Evolutionary conservation across 2,329 filamentous ascomycete species (phyloP).

Genomic region (Neocatenulostroma microsporum): DNA sequence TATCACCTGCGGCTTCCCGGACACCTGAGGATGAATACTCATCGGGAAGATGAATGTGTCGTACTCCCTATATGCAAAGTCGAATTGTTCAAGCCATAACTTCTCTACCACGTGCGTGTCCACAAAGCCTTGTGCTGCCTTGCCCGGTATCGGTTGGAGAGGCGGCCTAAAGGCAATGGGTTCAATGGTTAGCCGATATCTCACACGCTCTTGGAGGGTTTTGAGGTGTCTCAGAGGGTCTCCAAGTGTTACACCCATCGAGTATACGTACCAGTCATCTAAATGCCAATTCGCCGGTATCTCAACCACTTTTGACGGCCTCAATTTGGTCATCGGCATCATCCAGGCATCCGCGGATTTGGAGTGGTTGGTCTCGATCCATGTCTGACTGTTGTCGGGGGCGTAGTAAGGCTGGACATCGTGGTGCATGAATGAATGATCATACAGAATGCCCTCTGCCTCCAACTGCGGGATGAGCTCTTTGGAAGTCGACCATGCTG

Average conservation of each 20-base stretch:
- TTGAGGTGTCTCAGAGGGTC: no score
- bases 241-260: no score
- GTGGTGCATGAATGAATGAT: constrained; percentile 45
- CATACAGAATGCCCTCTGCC: constrained; percentile 38
- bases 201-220: no score
- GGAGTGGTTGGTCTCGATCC: constrained; percentile 26
- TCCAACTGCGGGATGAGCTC: constrained; percentile 35
- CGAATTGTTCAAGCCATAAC: constrained; percentile 42
- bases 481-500: constrained; percentile 35
- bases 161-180: no score
- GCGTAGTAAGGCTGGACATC: constrained; percentile 35
- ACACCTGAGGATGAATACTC: constrained; percentile 43
- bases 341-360: constrained; percentile 33
- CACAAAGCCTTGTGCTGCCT: constrained; percentile 36
- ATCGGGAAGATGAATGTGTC: constrained; percentile 43
- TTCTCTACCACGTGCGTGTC: constrained; percentile 37
- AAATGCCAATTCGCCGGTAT: constrained; percentile 42
- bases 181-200: no score
- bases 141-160: no score
- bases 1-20: constrained; percentile 42
- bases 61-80: constrained; percentile 39
- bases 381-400: constrained; percentile 19
- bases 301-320: constrained; percentile 34
- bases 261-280: constrained; percentile 45
- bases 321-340: constrained; percentile 30